Percentiles rank a stretch among this genome's conserved stretches.
Conservation (phyloP, 371 early-diverging fungal species). For the Mucor velutinosus region DNA sequence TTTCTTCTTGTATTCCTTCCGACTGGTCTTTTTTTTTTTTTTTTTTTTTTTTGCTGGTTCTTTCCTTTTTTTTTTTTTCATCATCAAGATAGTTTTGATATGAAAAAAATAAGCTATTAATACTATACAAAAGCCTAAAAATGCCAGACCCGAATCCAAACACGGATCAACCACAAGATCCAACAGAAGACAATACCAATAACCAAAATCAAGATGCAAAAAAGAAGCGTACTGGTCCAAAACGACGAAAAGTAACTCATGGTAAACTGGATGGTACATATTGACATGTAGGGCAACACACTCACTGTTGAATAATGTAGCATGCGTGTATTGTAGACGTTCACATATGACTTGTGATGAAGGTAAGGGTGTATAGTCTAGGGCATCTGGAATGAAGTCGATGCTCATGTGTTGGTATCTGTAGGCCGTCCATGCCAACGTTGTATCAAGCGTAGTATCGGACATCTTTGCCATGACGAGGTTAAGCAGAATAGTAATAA, state of each 20-base stretch:
- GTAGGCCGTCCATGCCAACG: conserved; percentile 86
- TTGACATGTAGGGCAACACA: neutral
- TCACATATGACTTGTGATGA: conserved; percentile 89
- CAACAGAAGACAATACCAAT: conserved; percentile 19
- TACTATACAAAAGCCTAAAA: neutral
- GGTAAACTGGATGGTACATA: conserved; percentile 35
- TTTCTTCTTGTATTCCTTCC: neutral
- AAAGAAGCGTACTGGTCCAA: conserved; percentile 70
- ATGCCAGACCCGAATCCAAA: conserved; percentile 22
- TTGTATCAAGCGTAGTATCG: conserved; percentile 91
- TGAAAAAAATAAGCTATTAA: neutral
- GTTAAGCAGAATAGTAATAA: conserved; percentile 45
- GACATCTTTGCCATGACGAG: conserved; percentile 90
- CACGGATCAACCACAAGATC: conserved; percentile 13
- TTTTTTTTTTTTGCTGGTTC: neutral
- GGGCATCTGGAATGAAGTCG: neutral
- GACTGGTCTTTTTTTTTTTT: neutral
- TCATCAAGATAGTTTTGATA: neutral
- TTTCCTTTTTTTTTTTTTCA: neutral
- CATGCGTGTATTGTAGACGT: conserved; percentile 84
- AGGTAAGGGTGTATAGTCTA: conserved; percentile 34
- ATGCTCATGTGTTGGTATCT: neutral
- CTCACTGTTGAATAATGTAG: conserved; percentile 27
- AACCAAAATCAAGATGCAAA: conserved; percentile 30
- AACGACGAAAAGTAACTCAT: conserved; percentile 75